Evolutionary conservation across 2,329 filamentous ascomycete species (phyloP).

Genomic region (Huntiella decipiens): DNA sequence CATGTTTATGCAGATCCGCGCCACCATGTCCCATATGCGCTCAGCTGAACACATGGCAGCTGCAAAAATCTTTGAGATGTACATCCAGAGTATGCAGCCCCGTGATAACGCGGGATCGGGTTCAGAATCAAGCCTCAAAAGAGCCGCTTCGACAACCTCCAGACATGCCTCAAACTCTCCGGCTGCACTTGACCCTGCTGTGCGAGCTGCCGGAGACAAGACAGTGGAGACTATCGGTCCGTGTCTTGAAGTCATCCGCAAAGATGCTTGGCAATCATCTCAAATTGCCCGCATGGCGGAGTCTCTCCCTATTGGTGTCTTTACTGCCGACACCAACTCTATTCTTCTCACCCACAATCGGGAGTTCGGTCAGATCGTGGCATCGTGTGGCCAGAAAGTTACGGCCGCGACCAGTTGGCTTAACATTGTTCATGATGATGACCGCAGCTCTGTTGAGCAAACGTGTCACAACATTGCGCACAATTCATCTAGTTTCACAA

Average conservation of each 20-base stretch:
- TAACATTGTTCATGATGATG: conserved; percentile 49
- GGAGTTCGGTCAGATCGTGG: conserved; percentile 54
- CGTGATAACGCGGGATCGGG: conserved; percentile 58
- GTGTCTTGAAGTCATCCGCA: conserved; percentile 22
- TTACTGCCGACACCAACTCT: conserved; percentile 56
- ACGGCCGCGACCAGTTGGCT: conserved; percentile 48
- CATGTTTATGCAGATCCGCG: conserved; percentile 6
- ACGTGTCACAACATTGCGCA: conserved; percentile 45
- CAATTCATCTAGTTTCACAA: conserved; percentile 43
- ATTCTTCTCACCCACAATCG: conserved; percentile 66
- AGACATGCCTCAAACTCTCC: neutral
- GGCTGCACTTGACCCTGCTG: no score
- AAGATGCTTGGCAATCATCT: conserved; percentile 16
- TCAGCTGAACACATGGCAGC: neutral
- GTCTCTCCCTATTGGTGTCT: conserved; percentile 67
- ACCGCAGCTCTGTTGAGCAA: conserved; percentile 35
- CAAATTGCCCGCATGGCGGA: conserved; percentile 69
- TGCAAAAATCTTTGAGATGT: neutral
- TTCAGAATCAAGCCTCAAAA: conserved; percentile 50
- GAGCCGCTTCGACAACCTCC: conserved; percentile 5
- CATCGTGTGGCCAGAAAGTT: conserved; percentile 25
- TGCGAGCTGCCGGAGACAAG: neutral
- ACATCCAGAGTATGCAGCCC: conserved; percentile 45
- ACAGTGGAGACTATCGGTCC: conserved; percentile 34
- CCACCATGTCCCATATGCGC: conserved; percentile 3